phyloP scores from a whole-genome alignment of 2,329 filamentous ascomycete genomes.

The Fusarium musae region DNA sequence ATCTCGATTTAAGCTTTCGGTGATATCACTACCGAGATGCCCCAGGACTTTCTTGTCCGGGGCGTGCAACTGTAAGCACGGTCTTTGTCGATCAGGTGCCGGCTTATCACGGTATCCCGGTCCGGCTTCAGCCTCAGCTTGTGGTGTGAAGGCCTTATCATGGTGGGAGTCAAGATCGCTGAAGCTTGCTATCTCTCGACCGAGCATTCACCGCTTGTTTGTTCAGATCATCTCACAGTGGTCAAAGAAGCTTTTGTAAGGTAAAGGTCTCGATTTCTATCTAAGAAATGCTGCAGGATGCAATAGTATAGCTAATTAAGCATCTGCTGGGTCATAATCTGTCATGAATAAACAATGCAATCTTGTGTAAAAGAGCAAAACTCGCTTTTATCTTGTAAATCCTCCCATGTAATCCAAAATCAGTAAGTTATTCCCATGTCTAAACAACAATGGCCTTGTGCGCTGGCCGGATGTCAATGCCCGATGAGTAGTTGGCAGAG shows the following conservation, averaged over 20 bases:
- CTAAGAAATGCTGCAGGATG: conserved; percentile 22
- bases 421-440: background rate
- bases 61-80: background rate
- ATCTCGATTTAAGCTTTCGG: conserved; percentile 31
- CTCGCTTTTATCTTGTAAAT: conserved; percentile 31
- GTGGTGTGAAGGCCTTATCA: conserved; percentile 14
- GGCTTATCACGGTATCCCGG: conserved; percentile 22
- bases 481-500: conserved; percentile 50
- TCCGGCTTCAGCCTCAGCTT: conserved; percentile 16
- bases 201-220: conserved; percentile 19
- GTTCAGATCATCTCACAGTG: background rate
- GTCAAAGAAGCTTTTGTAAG: background rate
- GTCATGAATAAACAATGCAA: conserved; percentile 34
- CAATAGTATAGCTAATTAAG: conserved; percentile 21
- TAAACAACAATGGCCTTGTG: conserved; percentile 38
- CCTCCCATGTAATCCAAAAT: conserved; percentile 3
- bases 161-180: background rate
- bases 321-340: conserved; percentile 26
- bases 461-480: conserved; percentile 49
- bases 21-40: background rate
- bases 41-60: conserved; percentile 27
- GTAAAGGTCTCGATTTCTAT: conserved; percentile 22
- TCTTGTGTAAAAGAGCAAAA: conserved; percentile 31
- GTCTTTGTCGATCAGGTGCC: conserved; percentile 12
- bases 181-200: conserved; percentile 20